phyloP scores from a whole-genome alignment of 768 basidiomycete genomes.

The Tricholoma terreum region DNA sequence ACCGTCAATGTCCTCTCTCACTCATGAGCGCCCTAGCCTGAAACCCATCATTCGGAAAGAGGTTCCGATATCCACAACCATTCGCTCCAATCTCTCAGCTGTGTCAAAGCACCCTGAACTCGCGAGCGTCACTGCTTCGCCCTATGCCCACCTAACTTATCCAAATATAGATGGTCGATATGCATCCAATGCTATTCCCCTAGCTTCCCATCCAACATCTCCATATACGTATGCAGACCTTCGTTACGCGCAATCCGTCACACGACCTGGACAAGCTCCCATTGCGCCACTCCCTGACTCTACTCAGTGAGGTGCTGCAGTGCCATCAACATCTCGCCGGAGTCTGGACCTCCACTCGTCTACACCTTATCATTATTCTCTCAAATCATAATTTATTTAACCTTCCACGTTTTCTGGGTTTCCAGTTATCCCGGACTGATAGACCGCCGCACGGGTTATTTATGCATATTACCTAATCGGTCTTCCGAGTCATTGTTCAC shows the following conservation, averaged over 20 bases:
- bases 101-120: background rate
- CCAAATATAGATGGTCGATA: background rate
- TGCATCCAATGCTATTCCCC: background rate
- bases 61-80: background rate
- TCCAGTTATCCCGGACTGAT: background rate
- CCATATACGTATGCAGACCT: slow-evolving; percentile 14
- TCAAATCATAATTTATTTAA: slow-evolving; percentile 3
- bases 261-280: slow-evolving; percentile 4
- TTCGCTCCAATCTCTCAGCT: background rate
- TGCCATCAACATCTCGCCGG: slow-evolving; percentile 10
- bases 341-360: slow-evolving; percentile 1
- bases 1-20: slow-evolving; percentile 20
- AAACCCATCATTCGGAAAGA: background rate
- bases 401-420: background rate
- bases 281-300: slow-evolving; percentile 7
- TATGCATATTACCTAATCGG: background rate
- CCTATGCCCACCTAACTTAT: background rate
- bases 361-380: slow-evolving; percentile 18
- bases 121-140: background rate
- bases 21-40: background rate
- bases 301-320: slow-evolving; percentile 1
- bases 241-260: slow-evolving; percentile 15
- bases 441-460: background rate
- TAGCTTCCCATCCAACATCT: background rate
- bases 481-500: background rate